Conservation (phyloP, 2,329 filamentous ascomycete species). For the Colletotrichum echinochloae region DNA sequence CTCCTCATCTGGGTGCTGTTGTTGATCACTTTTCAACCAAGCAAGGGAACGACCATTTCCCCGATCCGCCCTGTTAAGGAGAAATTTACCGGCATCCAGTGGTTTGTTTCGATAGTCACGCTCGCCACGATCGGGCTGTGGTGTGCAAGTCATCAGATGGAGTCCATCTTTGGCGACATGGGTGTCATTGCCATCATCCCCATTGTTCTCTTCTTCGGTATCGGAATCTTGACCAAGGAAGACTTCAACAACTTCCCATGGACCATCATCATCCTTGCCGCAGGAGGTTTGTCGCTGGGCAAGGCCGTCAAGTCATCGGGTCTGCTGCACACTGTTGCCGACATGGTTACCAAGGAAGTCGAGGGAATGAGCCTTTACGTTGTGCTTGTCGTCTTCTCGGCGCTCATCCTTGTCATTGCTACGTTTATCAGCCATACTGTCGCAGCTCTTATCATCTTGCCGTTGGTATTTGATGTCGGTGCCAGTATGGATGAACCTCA, state of each 20-base stretch:
- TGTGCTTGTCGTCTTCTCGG: slow-evolving; percentile 86
- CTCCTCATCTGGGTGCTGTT: slow-evolving; percentile 90
- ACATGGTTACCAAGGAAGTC: slow-evolving; percentile 78
- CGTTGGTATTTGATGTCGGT: slow-evolving; percentile 89
- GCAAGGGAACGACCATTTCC: slow-evolving; percentile 87
- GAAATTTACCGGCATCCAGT: slow-evolving; percentile 87
- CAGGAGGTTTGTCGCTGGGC: slow-evolving; percentile 90
- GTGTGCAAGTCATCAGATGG: slow-evolving; percentile 92
- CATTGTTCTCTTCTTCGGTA: slow-evolving; percentile 95
- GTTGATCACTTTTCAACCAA: slow-evolving; percentile 85
- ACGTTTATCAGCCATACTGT: slow-evolving; percentile 99
- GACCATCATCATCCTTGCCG: slow-evolving; percentile 99
- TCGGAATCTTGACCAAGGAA: slow-evolving; percentile 95
- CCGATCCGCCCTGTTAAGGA: slow-evolving; percentile 93
- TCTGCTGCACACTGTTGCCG: slow-evolving; percentile 87
- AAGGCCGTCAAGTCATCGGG: slow-evolving; percentile 96
- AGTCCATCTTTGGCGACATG: slow-evolving; percentile 94
- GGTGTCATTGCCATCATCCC: slow-evolving; percentile 97
- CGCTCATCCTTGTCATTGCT: slow-evolving; percentile 88
- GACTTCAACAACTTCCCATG: slow-evolving; percentile 99
- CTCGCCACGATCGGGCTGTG: slow-evolving; percentile 87
- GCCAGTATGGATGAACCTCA: slow-evolving; percentile 87
- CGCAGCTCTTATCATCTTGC: slow-evolving; percentile 92
- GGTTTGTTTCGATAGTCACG: slow-evolving; percentile 90
- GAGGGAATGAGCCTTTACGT: slow-evolving; percentile 85